Evolutionary conservation across 75 land plant species (phyloP), one percentile per base, ranked within the genome.

Genomic region (Adiantum capillusveneris): DNA sequence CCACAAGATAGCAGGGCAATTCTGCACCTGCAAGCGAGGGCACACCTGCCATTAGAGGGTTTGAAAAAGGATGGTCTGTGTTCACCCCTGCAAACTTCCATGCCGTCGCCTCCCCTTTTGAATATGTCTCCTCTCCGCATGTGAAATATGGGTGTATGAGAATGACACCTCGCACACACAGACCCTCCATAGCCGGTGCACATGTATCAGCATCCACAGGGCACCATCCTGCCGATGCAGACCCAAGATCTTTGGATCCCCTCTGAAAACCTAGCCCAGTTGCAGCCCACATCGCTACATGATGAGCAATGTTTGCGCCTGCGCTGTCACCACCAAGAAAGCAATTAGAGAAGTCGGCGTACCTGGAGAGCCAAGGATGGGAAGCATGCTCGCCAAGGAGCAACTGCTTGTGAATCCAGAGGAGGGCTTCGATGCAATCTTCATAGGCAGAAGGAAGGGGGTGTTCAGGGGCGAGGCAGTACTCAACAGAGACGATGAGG

Each of bases 1-100:
- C 71, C 28, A 79, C 84, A n/a, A 69, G 60, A 27, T 67, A 59
- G 0, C 73, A 65, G 0, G 87, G 92, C 45, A 81, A 27, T 6
- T 14, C 28, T 6, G 55, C 55, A 1, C 7, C 28, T 25, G 2
- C 27, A 11, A 13, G 1, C 1, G 20, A 20, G 11, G 73, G 37
- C 9, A 9, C 37, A 34, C 9, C 37, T 6, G 16, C 27, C 21
- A 25, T 1, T 27, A 26, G 28, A 26, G 25, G 55, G 28, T 53
- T 26, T 26, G 14, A 1, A 24, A 24, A 22, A 1, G 25, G 18
- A 19, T 24, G 25, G 25, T 24, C 25, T 7, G 5, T 24, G 25
- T 25, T 53, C 7, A 24, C 55, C 28, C 55, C 28, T 5, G 27
- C 3, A 6, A 25, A 27, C 6, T 53, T 2, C 28, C 55, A 26